Conservation (phyloP, 1,284 basidiomycete genomes). For the Lignosus rhinocerotis region DNA sequence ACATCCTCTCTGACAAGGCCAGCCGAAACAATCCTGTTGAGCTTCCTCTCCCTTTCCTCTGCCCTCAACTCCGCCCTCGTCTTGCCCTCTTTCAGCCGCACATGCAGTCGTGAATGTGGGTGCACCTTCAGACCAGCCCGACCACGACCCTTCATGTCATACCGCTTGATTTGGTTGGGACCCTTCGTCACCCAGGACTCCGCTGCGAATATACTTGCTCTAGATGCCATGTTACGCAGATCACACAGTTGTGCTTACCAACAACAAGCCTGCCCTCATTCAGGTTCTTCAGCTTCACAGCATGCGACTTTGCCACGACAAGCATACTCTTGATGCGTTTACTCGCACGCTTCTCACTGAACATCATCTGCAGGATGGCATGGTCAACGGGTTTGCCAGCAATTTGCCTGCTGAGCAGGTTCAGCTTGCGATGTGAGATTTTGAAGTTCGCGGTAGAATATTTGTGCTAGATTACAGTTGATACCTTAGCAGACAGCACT, state of each 20-base stretch:
- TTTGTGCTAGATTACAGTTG: conserved; percentile 64
- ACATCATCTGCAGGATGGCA: conserved; percentile 96
- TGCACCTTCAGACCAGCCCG: conserved; percentile 80
- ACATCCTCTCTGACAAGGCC: conserved; percentile 77
- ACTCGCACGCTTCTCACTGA: conserved; percentile 89
- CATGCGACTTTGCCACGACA: conserved; percentile 86
- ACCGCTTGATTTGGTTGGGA: conserved; percentile 56
- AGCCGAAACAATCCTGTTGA: conserved; percentile 79
- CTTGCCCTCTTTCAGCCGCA: conserved; percentile 84
- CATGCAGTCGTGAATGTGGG: conserved; percentile 75
- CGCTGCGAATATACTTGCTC: conserved; percentile 45
- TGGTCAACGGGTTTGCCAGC: conserved; percentile 88
- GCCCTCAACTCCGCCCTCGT: conserved; percentile 71
- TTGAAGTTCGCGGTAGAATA: conserved; percentile 91
- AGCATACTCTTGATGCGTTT: conserved; percentile 88
- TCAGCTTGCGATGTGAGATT: conserved; percentile 91
- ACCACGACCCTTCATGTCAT: conserved; percentile 89
- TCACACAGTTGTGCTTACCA: conserved; percentile 49
- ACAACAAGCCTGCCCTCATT: conserved; percentile 78
- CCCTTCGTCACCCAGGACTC: conserved; percentile 96
- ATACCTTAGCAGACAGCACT: not conserved
- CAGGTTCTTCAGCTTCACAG: conserved; percentile 77
- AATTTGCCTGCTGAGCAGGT: conserved; percentile 86
- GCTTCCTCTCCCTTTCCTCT: conserved; percentile 63
- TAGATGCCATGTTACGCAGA: not conserved